These are phyloP conservation scores for Trichoderma brevicompactum DNA, from an alignment of 2,329 filamentous ascomycete species.

Conservation along the genomic window DNA sequence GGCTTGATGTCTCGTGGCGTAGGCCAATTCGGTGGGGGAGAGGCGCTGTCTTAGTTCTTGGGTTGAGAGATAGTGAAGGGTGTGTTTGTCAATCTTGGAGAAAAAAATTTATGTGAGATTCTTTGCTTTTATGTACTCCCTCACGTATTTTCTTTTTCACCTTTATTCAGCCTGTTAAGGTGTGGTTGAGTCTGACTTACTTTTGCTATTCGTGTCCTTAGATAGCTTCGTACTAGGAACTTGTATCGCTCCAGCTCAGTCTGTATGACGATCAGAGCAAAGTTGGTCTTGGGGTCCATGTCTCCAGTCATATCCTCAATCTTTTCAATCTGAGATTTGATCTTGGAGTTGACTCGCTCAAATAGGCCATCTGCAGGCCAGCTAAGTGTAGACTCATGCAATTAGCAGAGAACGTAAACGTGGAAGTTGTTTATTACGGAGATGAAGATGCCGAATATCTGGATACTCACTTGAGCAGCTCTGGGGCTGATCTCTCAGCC, in stretches of 20 bases:
- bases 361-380: conserved; percentile 75
- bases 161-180: neutral
- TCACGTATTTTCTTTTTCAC: too few species aligned
- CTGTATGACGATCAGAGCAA: conserved; percentile 91
- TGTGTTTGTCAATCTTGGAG: conserved; percentile 72
- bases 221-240: conserved; percentile 81
- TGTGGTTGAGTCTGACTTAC: conserved; percentile 48
- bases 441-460: neutral
- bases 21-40: conserved; percentile 76
- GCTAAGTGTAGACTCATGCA: conserved; percentile 40
- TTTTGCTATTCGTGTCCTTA: conserved; percentile 87
- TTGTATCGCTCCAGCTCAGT: conserved; percentile 95
- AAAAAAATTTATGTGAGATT: neutral
- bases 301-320: conserved; percentile 79
- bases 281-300: conserved; percentile 89
- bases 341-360: conserved; percentile 76
- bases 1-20: conserved; percentile 82
- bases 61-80: conserved; percentile 71
- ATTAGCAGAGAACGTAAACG: neutral
- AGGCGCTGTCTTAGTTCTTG: conserved; percentile 63
- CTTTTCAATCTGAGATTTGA: conserved; percentile 70
- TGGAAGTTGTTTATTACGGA: neutral
- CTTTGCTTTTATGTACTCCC: neutral
- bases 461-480: conserved; percentile 73
- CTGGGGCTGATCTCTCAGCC: conserved; percentile 85